Conservation (phyloP, 441 rosid species). For the Pelargonium hybrid region DNA sequence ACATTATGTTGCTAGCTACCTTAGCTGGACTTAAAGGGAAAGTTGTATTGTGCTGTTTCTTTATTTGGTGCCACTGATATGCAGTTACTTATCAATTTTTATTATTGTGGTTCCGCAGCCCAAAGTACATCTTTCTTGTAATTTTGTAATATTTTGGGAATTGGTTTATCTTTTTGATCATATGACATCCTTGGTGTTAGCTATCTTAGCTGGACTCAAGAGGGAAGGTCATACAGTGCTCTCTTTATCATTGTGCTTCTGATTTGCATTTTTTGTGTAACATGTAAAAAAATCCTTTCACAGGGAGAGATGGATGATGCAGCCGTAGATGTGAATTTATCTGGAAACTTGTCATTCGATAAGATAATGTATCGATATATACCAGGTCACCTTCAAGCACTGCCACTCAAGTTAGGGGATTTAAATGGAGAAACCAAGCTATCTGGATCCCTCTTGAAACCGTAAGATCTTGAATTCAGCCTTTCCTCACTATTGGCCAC, state of each 20-base stretch:
- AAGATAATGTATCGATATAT: slow-evolving; percentile 67
- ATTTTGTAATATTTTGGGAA: not conserved
- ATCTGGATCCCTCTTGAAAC: slow-evolving; percentile 91
- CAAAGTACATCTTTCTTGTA: too few species aligned
- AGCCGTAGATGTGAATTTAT: slow-evolving; percentile 88
- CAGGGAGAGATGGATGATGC: slow-evolving; percentile 97
- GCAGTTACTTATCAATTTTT: not conserved
- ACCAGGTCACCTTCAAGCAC: slow-evolving; percentile 55
- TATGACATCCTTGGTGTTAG: not conserved
- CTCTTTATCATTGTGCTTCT: not conserved
- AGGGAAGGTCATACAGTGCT: not conserved
- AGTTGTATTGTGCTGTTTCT: not conserved
- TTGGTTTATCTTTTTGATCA: not conserved
- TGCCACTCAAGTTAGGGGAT: slow-evolving; percentile 75
- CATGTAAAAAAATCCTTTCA: not conserved
- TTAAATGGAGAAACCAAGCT: slow-evolving; percentile 91
- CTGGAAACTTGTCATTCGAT: slow-evolving; percentile 76
- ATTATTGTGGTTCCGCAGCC: not conserved
- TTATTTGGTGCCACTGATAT: not conserved
- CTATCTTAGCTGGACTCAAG: not conserved
- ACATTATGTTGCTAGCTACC: too few species aligned
- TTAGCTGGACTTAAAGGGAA: too few species aligned
- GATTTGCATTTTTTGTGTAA: not conserved
- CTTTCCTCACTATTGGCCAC: not conserved
- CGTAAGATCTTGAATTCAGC: slow-evolving; percentile 40